These are phyloP conservation scores for Hypoxylon lenormandii DNA, from an alignment of 495 filamentous ascomycete species.

Conservation along the genomic window DNA sequence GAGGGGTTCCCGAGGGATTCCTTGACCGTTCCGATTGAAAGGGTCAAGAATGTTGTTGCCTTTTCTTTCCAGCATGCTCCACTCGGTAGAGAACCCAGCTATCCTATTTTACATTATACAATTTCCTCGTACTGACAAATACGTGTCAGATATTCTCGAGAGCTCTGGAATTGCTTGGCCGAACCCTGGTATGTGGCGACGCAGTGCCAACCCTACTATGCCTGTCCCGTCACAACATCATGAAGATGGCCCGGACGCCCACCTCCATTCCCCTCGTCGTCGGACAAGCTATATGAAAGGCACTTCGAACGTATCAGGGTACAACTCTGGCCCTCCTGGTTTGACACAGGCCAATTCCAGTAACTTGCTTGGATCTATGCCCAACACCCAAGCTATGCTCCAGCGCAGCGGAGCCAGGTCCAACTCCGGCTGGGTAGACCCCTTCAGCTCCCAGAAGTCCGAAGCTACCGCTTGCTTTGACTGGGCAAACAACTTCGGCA, in stretches of 20 bases:
- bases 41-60: constrained; percentile 76
- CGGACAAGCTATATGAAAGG: constrained; percentile 44
- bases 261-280: constrained; percentile 59
- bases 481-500: constrained; percentile 50
- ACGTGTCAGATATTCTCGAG: constrained; percentile 73
- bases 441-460: constrained; percentile 50
- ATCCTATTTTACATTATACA: neutral
- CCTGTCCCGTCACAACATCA: constrained; percentile 57
- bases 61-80: constrained; percentile 92
- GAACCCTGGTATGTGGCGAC: constrained; percentile 77
- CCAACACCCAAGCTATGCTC: constrained; percentile 38
- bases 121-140: constrained; percentile 34
- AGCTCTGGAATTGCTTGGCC: constrained; percentile 84
- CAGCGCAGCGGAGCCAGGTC: constrained; percentile 39
- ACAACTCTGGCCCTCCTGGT: constrained; percentile 28
- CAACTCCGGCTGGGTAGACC: constrained; percentile 49
- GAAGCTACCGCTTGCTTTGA: constrained; percentile 54
- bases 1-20: constrained; percentile 74
- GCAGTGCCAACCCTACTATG: constrained; percentile 54
- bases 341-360: constrained; percentile 32
- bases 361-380: constrained; percentile 44
- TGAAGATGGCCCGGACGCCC: constrained; percentile 56
- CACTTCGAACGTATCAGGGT: constrained; percentile 24
- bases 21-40: constrained; percentile 68
- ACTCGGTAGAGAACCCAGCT: constrained; percentile 65